Percentiles rank a stretch among this genome's conserved stretches.
Conservation (phyloP, 768 basidiomycete species). For the Pleurotus djamor region DNA sequence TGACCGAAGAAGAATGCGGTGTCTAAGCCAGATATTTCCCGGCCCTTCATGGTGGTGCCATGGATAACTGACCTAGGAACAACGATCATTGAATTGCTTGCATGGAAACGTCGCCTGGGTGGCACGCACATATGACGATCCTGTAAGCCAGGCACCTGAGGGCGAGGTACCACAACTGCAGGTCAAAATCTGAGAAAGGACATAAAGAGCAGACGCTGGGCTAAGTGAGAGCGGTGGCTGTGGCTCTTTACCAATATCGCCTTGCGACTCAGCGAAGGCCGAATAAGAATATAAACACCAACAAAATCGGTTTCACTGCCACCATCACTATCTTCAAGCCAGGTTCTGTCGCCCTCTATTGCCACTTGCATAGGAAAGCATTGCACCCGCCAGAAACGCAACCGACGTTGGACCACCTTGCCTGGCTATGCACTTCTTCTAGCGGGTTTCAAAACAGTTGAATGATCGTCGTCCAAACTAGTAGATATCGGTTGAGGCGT, state of each 20-base stretch:
- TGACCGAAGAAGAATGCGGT: constrained; percentile 8
- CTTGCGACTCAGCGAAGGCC: background rate
- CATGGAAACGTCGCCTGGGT: background rate
- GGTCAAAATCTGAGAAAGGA: background rate
- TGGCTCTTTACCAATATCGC: constrained; percentile 32
- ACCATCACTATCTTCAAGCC: background rate
- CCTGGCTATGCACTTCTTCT: background rate
- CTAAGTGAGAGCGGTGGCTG: constrained; percentile 91
- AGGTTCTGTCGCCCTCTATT: constrained; percentile 1
- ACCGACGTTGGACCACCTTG: background rate
- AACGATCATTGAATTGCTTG: background rate
- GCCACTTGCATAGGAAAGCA: constrained; percentile 4
- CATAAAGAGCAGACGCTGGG: constrained; percentile 62
- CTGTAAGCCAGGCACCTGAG: background rate
- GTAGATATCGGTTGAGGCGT: too few relatives aligned
- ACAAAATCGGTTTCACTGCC: background rate
- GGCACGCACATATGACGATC: background rate
- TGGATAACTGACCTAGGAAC: background rate
- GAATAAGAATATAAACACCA: background rate
- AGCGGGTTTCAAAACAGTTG: background rate
- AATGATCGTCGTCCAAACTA: background rate
- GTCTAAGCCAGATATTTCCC: background rate
- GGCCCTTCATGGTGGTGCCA: background rate
- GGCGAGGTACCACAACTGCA: background rate
- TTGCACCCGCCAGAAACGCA: background rate